Base-by-base conservation (phyloP, 208 protist species). In the Crithidia mellificae region DNA sequence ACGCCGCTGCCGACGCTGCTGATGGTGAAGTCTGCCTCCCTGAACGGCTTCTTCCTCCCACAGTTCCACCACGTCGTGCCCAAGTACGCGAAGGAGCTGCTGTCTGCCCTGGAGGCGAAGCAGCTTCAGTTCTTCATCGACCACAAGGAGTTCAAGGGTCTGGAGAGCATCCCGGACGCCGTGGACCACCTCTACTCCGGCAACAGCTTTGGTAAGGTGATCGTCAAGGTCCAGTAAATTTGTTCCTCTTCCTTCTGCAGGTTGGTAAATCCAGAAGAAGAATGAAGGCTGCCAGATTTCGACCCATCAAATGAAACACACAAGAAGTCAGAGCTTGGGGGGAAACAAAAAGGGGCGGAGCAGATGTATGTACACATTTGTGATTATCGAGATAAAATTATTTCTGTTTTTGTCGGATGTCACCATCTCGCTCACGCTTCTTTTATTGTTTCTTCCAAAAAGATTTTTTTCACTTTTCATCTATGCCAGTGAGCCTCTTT, bases 111-210 rank as follows among this genome's bases (percentile, higher is more conserved):
- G 39, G n/a, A 72, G 44, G 50, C 9, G n/a, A 68, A 59, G 9
- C 6, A 70, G 46, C 44, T 77, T 25, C 46, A 56, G 36, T 66
- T 77, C 22, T 63, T 47, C 36, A 59, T 86, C 12, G 87, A 90
- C 66, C 61, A 78, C 50, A 71, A 80, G 29, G 52, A 82, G 14
- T 63, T 89, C 72, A 78, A 82, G 41, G 88, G 88, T 17, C 27
- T 94, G n/a, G 77, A 73, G 50, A 56, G 62, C 30, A 53, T 94
- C 39, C 62, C 80, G 29, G 85, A 90, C 54, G 88, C 84, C 24
- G 67, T 94, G 39, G 88, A 94, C 27, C 77, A 91, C 64, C 68
- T 94, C 29, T 85, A 89, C 77, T 63, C 72, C 12, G 77, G 85
- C 36, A 74, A 58, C 54, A 94, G 81, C 66, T 84, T 73, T 44